Evolutionary conservation across 257 asterid species (phyloP).

Genomic region (Prunella vulgaris): DNA sequence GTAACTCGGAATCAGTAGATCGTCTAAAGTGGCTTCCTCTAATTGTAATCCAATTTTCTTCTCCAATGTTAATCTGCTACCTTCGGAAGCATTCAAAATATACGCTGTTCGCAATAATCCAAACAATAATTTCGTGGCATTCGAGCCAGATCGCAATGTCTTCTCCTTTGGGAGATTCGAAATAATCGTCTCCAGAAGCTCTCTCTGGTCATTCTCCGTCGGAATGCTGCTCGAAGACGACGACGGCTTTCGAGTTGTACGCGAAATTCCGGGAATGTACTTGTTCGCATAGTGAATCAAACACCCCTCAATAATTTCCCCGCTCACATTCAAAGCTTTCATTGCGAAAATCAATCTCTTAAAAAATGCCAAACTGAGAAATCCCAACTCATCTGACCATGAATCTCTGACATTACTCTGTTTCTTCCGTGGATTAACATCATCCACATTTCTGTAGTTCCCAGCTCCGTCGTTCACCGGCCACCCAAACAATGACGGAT

Average conservation of each 20-base stretch:
- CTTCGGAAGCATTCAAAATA: constrained; percentile 71
- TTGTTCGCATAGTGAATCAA: constrained; percentile 69
- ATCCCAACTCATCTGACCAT: constrained; percentile 79
- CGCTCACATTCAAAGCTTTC: constrained; percentile 56
- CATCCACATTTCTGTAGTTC: constrained; percentile 12
- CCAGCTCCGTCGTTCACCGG: constrained; percentile 62
- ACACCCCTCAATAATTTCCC: constrained; percentile 79
- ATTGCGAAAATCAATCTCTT: constrained; percentile 57
- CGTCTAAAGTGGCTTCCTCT: constrained; percentile 85
- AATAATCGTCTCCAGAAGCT: constrained; percentile 66
- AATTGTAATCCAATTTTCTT: constrained; percentile 79
- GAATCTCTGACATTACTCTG: constrained; percentile 26
- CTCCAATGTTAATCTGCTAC: constrained; percentile 57
- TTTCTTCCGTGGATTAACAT: constrained; percentile 31
- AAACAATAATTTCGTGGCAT: constrained; percentile 52
- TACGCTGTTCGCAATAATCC: constrained; percentile 78
- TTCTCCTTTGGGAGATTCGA: constrained; percentile 58
- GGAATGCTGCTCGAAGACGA: constrained; percentile 42
- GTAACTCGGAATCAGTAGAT: constrained; percentile 87
- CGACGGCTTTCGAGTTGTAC: constrained; percentile 54
- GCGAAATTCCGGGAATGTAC: constrained; percentile 76
- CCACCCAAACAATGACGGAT: constrained; percentile 92
- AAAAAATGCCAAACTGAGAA: constrained; percentile 51
- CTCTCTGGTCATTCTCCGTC: constrained; percentile 79
- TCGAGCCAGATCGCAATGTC: constrained; percentile 34